Conservation (phyloP, 164 flowering plant genomes). For the Annona squamosa region DNA sequence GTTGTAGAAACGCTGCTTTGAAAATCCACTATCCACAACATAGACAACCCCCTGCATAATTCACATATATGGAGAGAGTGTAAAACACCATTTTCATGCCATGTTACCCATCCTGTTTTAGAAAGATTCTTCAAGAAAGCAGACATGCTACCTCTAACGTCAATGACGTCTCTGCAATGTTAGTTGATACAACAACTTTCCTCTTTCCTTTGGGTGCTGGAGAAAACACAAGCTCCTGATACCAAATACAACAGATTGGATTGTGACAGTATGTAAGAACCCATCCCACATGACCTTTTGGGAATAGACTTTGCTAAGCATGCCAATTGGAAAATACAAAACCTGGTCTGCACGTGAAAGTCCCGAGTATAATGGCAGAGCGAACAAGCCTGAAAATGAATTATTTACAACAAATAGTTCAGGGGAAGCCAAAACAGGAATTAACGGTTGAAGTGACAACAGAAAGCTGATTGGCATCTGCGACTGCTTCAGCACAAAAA, state of each 20-base stretch:
- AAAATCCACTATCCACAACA: slow-evolving; percentile 96
- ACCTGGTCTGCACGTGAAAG: slow-evolving; percentile 94
- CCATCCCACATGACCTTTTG: slow-evolving; percentile 1
- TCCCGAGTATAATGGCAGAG: slow-evolving; percentile 84
- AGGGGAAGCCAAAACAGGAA: background rate
- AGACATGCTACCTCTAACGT: slow-evolving; percentile 69
- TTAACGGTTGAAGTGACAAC: background rate
- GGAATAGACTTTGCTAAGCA: background rate
- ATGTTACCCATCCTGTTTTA: too few species aligned
- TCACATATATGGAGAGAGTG: background rate
- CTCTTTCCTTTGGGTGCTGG: slow-evolving; percentile 93
- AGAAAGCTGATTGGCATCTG: background rate
- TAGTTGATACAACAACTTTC: slow-evolving; percentile 88
- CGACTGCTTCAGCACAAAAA: background rate
- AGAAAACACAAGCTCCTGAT: slow-evolving; percentile 76
- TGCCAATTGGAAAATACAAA: background rate
- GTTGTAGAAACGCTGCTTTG: slow-evolving; percentile 92
- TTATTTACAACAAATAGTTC: background rate
- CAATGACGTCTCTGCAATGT: slow-evolving; percentile 97
- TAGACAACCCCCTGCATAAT: slow-evolving; percentile 79
- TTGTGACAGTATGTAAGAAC: background rate
- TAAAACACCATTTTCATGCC: background rate
- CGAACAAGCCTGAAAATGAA: slow-evolving; percentile 51
- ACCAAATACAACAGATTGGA: slow-evolving; percentile 6
- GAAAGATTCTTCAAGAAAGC: background rate